These are phyloP conservation scores for Populus trichocarpa DNA, from an alignment of 441 rosid species.

Conservation along the genomic window DNA sequence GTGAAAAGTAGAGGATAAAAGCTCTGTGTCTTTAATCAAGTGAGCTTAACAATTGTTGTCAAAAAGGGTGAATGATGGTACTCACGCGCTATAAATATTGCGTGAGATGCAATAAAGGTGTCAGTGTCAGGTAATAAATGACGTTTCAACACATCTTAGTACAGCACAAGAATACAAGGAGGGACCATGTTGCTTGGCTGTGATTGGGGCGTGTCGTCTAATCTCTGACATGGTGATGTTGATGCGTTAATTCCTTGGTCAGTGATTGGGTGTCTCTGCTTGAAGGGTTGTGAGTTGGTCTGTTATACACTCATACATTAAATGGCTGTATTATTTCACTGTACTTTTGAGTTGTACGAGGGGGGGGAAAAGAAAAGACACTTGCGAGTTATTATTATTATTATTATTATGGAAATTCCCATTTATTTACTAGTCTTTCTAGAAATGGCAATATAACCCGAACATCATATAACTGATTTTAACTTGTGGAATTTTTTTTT, in stretches of 20 bases:
- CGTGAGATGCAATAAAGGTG: conserved; percentile 13
- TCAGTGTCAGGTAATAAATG: conserved; percentile 4
- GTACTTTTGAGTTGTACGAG: background rate
- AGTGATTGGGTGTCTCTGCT: conserved; percentile 37
- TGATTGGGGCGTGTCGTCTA: conserved; percentile 23
- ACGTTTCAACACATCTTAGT: conserved; percentile 19
- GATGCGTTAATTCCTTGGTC: conserved; percentile 26
- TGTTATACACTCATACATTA: background rate
- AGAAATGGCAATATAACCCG: no score
- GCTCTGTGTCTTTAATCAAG: conserved; percentile 5
- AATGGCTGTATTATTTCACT: conserved; percentile 5
- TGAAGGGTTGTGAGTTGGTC: conserved; percentile 12
- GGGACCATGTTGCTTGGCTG: conserved; percentile 15
- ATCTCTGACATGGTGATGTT: conserved; percentile 19
- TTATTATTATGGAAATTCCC: no score
- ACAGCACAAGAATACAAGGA: background rate
- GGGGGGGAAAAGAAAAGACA: no score
- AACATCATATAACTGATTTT: no score
- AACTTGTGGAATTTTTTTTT: no score
- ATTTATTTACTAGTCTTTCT: no score
- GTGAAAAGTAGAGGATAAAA: background rate
- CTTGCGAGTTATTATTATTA: no score
- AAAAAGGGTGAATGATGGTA: conserved; percentile 15
- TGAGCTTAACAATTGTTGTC: conserved; percentile 29
- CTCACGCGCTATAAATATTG: conserved; percentile 24